Evolutionary conservation across 139 green algal species (phyloP), one percentile per base, ranked within the genome.

Genomic region (Parachlorella kessleri): DNA sequence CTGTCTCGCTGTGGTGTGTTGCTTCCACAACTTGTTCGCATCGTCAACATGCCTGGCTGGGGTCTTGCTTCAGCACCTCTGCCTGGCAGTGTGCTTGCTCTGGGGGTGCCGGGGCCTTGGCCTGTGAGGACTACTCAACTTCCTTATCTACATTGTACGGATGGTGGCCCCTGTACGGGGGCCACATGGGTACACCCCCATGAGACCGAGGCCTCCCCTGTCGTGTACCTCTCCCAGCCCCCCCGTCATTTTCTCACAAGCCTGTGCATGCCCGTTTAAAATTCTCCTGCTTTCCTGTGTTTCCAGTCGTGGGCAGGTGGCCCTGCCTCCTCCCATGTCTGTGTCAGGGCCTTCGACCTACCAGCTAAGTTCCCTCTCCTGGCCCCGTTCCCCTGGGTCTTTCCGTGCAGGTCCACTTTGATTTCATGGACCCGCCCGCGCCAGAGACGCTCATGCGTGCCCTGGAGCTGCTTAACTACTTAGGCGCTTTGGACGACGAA

Each of bases 401-500:
- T n/a, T n/a, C 8, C 33, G 3, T 66, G 55, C 85, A 98, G 94
- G 94, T 98, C 54, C 96, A 99, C 87, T 99, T 99, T 90, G 96
- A 99, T 91, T 99, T 99, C 90, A 99, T 99, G 96, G 97, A 99
- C 86, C 97, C 97, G 23, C 97, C 97, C 37, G 97, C 97, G 2
- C 97, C 97, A 24, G 97, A 99, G 87, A 99, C 97, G 28, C 92
- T 99, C 21, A 99, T 99, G 97, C 87, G 97, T 6, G 97, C 97
- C 9, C 89, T 99, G 83, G 97, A 99, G 92, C 85, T 99, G 86
- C 92, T 99, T 41, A 99, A 99, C 90, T 99, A 99, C 90, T 88
- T 99, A 72, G 97, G 96, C 7, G 97, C 94, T 28, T 93, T 99
- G 55, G 97, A 99, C 84, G 97, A 99, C 74, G 95, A 99, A 38